A percentile compares a stretch with the other conserved stretches of the same genome.
Conservation (phyloP, 129 eudicot genomes). For the Arctium minus region DNA sequence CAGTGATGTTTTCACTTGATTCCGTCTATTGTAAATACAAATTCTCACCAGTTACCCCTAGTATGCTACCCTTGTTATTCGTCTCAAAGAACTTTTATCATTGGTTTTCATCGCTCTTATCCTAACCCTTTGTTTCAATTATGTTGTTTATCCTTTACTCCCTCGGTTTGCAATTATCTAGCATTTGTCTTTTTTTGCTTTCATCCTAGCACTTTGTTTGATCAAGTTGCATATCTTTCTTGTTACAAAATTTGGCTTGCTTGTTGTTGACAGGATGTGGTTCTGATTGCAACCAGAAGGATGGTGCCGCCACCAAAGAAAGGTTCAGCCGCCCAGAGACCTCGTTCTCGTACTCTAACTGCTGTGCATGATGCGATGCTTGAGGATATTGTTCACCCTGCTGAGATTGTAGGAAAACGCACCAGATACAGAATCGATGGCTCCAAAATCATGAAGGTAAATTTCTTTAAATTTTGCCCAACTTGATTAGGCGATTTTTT, state of each 20-base stretch:
- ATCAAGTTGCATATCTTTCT: background rate
- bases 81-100: no score
- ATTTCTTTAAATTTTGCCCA: background rate
- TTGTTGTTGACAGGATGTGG: constrained; percentile 49
- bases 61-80: no score
- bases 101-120: background rate
- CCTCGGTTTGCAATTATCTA: no score
- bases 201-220: no score
- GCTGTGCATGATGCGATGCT: constrained; percentile 72
- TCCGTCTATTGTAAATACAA: no score
- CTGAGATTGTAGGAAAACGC: constrained; percentile 77
- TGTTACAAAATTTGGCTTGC: background rate
- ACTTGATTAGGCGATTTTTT: background rate
- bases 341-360: constrained; percentile 63
- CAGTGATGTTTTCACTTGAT: no score
- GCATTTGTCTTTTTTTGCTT: no score
- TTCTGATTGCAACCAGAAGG: constrained; percentile 66
- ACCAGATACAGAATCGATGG: constrained; percentile 60
- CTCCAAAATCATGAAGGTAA: constrained; percentile 68
- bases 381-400: constrained; percentile 61
- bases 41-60: no score
- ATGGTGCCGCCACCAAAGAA: constrained; percentile 70
- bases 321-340: constrained; percentile 69
- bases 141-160: no score
- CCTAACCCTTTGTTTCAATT: background rate